These are phyloP conservation scores for Helianthus annuus DNA, from an alignment of 129 eudicot species.

Conservation along the genomic window HanXRQr2.0-SUNRISE NC_035441.2:157265235-157265734, in stretches of 20 bases:
- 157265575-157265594: slow-evolving; percentile 11
- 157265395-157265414: not conserved
- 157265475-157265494: not conserved
- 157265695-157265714: slow-evolving; percentile 9
- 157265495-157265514: slow-evolving; percentile 8
- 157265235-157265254: slow-evolving; percentile 21
- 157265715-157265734: not conserved
- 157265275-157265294: not conserved
- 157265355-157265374: not conserved
- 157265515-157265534: slow-evolving; percentile 23
- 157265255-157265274: too few relatives aligned
- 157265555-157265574: slow-evolving; percentile 39
- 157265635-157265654: slow-evolving; percentile 15
- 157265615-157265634: slow-evolving; percentile 4
- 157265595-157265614: slow-evolving; percentile 13
- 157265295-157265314: not conserved
- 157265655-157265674: slow-evolving; percentile 21
- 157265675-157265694: not conserved
- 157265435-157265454: slow-evolving; percentile 18
- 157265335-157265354: not conserved
- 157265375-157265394: too few relatives aligned
- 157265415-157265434: slow-evolving; percentile 24
- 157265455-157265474: too few relatives aligned
- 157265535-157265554: slow-evolving; percentile 33
- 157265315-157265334: not conserved